Evolutionary conservation across 2,329 filamentous ascomycete species (phyloP).

Genomic region (Nigrospora osmanthi): DNA sequence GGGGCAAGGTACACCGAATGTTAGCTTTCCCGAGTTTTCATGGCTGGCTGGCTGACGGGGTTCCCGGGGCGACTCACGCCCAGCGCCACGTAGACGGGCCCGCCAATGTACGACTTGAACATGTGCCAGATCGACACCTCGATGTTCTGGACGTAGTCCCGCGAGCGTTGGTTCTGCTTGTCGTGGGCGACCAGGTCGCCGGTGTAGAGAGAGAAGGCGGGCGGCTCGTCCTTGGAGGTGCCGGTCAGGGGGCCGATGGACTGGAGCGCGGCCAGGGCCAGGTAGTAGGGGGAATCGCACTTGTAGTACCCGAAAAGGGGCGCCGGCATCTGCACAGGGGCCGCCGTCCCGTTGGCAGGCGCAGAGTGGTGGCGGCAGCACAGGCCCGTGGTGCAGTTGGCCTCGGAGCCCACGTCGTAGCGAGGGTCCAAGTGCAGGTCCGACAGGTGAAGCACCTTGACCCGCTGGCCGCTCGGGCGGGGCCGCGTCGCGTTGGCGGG

Average conservation of each 20-base stretch:
- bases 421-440: constrained; percentile 49
- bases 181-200: constrained; percentile 51
- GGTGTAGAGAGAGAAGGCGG: constrained; percentile 48
- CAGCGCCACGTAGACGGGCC: constrained; percentile 46
- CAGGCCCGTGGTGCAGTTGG: constrained; percentile 40
- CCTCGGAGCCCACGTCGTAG: constrained; percentile 43
- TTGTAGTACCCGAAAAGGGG: constrained; percentile 45
- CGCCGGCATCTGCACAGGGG: constrained; percentile 35
- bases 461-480: constrained; percentile 39
- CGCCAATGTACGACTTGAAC: constrained; percentile 47
- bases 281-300: constrained; percentile 51
- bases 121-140: constrained; percentile 45
- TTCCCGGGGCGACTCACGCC: constrained; percentile 21
- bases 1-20: too few relatives aligned
- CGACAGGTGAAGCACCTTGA: constrained; percentile 48
- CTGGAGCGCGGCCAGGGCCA: constrained; percentile 46
- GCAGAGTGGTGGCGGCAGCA: constrained; percentile 41
- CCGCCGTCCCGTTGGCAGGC: constrained; percentile 22
- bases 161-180: constrained; percentile 39
- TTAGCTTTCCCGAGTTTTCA: neutral
- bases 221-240: constrained; percentile 33
- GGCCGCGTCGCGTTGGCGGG: constrained; percentile 34
- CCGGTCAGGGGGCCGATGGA: constrained; percentile 48
- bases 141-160: constrained; percentile 43
- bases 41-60: too few relatives aligned